phyloP scores from a whole-genome alignment of 2,329 filamentous ascomycete genomes.

The Aspergillus proliferans region DNA sequence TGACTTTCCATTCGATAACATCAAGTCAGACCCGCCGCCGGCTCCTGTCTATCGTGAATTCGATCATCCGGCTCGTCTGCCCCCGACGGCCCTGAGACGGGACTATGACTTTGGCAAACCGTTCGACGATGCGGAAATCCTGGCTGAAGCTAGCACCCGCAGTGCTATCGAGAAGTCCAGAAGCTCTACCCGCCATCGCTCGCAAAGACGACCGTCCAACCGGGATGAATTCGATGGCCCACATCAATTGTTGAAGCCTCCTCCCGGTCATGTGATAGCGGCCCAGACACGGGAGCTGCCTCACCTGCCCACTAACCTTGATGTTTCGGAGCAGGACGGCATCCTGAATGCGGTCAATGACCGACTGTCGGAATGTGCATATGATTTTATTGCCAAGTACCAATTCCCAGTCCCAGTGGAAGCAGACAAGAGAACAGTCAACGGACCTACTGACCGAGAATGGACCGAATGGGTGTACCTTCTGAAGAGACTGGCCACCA shows the following conservation, averaged over 20 bases:
- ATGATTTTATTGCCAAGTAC: conserved; percentile 85
- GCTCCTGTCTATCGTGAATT: conserved; percentile 25
- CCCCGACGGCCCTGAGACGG: conserved; percentile 25
- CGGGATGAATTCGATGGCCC: conserved; percentile 86
- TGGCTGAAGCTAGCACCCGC: conserved; percentile 31
- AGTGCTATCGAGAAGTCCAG: conserved; percentile 26
- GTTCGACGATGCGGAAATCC: conserved; percentile 29
- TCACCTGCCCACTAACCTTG: conserved; percentile 73
- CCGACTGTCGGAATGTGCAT: conserved; percentile 75
- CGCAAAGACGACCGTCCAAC: conserved; percentile 67
- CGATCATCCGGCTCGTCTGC: conserved; percentile 26
- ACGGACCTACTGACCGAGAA: conserved; percentile 69
- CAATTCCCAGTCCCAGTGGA: conserved; percentile 83
- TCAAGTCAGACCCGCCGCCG: neutral
- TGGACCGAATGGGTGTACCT: conserved; percentile 93
- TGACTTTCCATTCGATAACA: conserved; percentile 22
- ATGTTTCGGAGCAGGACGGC: conserved; percentile 77
- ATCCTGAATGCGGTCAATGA: conserved; percentile 78
- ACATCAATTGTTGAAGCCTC: conserved; percentile 71
- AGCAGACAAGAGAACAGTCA: conserved; percentile 71
- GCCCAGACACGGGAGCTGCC: conserved; percentile 75
- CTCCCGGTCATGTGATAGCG: conserved; percentile 63
- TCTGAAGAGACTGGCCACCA: conserved; percentile 76
- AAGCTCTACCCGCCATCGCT: conserved; percentile 29
- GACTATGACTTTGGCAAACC: conserved; percentile 27